Conservation (phyloP, 192 early-diverging fungal genomes). For the Coemansia javaensis region DNA sequence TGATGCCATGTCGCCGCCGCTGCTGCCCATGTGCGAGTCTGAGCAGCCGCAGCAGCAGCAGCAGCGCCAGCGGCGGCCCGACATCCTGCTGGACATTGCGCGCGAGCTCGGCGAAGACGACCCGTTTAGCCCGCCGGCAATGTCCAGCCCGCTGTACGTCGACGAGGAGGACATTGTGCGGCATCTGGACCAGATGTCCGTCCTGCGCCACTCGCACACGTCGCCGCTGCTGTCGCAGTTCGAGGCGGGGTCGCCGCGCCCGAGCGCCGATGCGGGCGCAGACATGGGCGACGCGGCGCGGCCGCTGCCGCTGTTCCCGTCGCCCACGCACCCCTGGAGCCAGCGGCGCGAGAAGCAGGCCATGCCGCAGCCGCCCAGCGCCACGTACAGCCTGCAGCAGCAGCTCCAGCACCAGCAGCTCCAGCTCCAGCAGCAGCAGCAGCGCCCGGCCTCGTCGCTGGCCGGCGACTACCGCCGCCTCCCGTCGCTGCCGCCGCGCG, state of each 20-base stretch:
- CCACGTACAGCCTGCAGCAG: conserved; percentile 30
- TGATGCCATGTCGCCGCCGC: background rate
- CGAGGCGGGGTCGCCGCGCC: conserved; percentile 6
- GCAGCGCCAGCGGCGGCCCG: conserved; percentile 5
- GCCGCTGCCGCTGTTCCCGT: conserved; percentile 17
- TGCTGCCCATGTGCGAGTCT: conserved; percentile 5
- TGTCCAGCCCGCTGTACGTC: conserved; percentile 26
- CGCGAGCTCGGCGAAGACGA: conserved; percentile 46
- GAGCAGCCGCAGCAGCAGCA: no score
- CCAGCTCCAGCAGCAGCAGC: background rate
- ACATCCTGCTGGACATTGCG: conserved; percentile 45
- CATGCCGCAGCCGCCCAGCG: conserved; percentile 24
- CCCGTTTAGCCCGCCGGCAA: conserved; percentile 9
- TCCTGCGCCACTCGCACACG: conserved; percentile 8
- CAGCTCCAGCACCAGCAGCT: background rate
- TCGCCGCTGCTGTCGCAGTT: conserved; percentile 20
- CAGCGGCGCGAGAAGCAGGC: background rate
- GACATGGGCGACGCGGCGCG: conserved; percentile 9
- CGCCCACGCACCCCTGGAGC: background rate
- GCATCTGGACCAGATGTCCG: conserved; percentile 27
- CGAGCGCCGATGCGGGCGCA: background rate
- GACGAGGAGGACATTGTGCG: conserved; percentile 33
- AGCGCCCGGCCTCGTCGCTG: background rate
- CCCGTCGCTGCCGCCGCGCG: conserved; percentile 34
- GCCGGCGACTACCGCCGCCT: conserved; percentile 34